Percentiles rank a stretch among this genome's conserved stretches.
phyloP scores from a whole-genome alignment of 108 stramenopile genomes.

The Parietichytrium sp. region DNA sequence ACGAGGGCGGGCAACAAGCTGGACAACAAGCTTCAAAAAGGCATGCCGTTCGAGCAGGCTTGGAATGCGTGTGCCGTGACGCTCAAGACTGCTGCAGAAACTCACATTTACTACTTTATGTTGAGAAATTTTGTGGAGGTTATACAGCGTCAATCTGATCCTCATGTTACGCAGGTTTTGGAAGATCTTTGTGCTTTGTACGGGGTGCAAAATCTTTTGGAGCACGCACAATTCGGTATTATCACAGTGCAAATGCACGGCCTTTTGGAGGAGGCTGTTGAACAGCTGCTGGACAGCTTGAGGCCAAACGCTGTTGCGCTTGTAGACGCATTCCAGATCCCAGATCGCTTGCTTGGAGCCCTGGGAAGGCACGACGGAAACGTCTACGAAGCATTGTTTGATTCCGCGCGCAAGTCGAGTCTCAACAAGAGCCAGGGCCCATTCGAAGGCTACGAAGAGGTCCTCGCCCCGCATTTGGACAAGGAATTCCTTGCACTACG shows the following conservation, averaged over 20 bases:
- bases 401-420: constrained; percentile 42
- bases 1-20: constrained; percentile 68
- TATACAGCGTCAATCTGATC: neutral
- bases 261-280: constrained; percentile 59
- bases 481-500: neutral
- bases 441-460: constrained; percentile 20
- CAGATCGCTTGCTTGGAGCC: constrained; percentile 80
- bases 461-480: neutral
- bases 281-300: constrained; percentile 47
- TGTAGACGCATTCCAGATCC: constrained; percentile 81
- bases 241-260: constrained; percentile 44
- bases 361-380: constrained; percentile 81
- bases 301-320: constrained; percentile 81
- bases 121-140: constrained; percentile 64
- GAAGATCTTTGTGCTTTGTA: neutral
- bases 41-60: constrained; percentile 60
- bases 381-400: constrained; percentile 82
- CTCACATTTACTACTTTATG: constrained; percentile 73
- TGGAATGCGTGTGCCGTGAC: constrained; percentile 77
- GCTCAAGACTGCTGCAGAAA: constrained; percentile 73
- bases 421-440: neutral
- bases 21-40: constrained; percentile 53
- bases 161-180: neutral
- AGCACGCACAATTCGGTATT: neutral
- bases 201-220: neutral